These are phyloP conservation scores for Suhomyces sp. DNA, from an alignment of 805 yeast genomes.

Conservation along the genomic window DNA sequence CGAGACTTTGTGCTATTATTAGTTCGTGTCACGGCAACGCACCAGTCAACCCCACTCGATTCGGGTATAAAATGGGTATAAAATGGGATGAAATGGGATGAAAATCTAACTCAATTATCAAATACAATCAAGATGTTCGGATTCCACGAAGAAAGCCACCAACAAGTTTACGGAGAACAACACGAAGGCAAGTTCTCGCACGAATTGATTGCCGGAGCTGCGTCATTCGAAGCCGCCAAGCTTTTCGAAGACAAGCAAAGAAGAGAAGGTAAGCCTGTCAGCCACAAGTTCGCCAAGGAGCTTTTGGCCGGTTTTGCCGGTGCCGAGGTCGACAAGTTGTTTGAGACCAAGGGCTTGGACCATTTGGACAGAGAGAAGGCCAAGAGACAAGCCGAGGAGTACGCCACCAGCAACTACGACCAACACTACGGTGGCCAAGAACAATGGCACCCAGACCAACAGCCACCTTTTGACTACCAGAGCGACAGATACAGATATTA, in stretches of 20 bases:
- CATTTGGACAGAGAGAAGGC: slow-evolving; percentile 27
- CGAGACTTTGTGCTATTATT: background rate
- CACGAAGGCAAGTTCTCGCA: slow-evolving; percentile 32
- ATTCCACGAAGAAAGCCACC: slow-evolving; percentile 24
- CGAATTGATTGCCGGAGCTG: slow-evolving; percentile 32
- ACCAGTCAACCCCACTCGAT: background rate
- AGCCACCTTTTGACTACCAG: slow-evolving; percentile 27
- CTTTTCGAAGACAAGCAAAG: slow-evolving; percentile 31
- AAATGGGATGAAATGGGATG: background rate
- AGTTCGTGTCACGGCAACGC: background rate
- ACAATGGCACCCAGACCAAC: slow-evolving; percentile 25
- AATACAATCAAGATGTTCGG: slow-evolving; percentile 22
- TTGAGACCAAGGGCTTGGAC: slow-evolving; percentile 33
- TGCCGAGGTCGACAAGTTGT: slow-evolving; percentile 32
- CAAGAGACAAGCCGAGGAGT: slow-evolving; percentile 21
- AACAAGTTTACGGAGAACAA: slow-evolving; percentile 25
- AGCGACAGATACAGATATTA: slow-evolving; percentile 20
- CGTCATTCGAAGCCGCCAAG: slow-evolving; percentile 30
- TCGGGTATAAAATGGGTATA: background rate
- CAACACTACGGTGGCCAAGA: slow-evolving; percentile 25
- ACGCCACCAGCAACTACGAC: slow-evolving; percentile 22
- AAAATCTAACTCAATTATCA: too few species aligned
- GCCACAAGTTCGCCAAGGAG: slow-evolving; percentile 30
- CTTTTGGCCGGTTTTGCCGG: slow-evolving; percentile 28
- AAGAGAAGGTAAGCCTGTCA: slow-evolving; percentile 30